These are phyloP conservation scores for Pyricularia sp. DNA, from an alignment of 2,329 filamentous ascomycete genomes.

Conservation along the genomic window DNA sequence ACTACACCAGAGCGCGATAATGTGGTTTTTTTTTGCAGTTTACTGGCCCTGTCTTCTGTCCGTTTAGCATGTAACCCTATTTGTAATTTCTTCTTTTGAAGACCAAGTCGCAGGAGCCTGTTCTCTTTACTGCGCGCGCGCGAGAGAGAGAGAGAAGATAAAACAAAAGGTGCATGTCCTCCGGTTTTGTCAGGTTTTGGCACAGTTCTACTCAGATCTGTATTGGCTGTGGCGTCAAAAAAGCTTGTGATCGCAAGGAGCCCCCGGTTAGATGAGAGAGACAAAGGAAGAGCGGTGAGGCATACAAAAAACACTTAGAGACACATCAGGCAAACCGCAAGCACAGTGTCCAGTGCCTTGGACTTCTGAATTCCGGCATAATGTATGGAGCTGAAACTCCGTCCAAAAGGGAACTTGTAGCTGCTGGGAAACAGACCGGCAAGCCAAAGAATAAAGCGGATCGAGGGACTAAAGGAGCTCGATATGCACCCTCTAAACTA, in stretches of 20 bases:
- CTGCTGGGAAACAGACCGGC: background rate
- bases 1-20: constrained; percentile 47
- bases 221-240: too few species aligned
- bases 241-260: background rate
- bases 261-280: background rate
- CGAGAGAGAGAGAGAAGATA: too few species aligned
- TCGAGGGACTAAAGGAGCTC: background rate
- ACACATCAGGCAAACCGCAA: background rate
- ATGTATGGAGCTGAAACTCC: background rate
- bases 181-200: too few species aligned
- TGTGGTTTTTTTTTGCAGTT: background rate
- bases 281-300: background rate
- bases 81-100: background rate
- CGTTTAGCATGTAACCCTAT: background rate
- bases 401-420: background rate
- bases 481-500: background rate
- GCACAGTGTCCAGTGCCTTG: background rate
- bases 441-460: background rate
- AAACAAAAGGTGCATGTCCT: too few species aligned
- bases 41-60: background rate
- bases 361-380: background rate
- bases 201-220: too few species aligned
- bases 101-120: background rate
- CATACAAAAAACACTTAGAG: background rate
- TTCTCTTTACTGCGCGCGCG: background rate